Percentiles rank a stretch among this genome's conserved stretches.
These are phyloP conservation scores for Penstemon newberryi DNA, from an alignment of 257 asterid genomes.

Conservation along the genomic window DNA sequence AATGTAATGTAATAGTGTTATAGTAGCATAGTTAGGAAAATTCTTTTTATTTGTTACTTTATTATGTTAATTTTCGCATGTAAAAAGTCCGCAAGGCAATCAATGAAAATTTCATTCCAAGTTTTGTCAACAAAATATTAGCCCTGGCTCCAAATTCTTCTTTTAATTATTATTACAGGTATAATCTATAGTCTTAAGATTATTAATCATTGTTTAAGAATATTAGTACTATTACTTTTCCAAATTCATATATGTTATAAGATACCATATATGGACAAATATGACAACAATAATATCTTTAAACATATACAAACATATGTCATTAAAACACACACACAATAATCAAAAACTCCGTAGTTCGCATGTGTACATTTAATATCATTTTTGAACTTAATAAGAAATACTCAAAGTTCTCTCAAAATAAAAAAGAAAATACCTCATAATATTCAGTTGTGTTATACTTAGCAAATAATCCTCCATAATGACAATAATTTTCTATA, in stretches of 20 bases:
- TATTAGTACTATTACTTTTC: background rate
- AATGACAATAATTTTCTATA: no score
- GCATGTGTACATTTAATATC: no score
- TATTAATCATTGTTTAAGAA: background rate
- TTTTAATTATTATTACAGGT: background rate
- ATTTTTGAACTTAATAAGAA: no score
- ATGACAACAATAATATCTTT: no score
- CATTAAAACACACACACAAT: no score
- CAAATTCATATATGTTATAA: background rate
- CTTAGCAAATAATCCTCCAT: no score
- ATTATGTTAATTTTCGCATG: slow-evolving; percentile 19
- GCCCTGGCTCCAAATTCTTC: background rate
- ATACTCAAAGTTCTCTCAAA: no score
- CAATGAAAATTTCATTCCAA: slow-evolving; percentile 27
- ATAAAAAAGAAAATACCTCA: no score
- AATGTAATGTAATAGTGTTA: background rate
- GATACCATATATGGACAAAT: background rate
- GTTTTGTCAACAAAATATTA: slow-evolving; percentile 20
- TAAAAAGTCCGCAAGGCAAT: slow-evolving; percentile 66
- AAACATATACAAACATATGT: no score
- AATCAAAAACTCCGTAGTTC: no score
- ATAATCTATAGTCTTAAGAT: background rate
- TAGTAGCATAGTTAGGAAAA: slow-evolving; percentile 29
- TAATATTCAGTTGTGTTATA: no score
- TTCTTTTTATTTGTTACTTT: slow-evolving; percentile 24